Conservation (phyloP, 129 eudicot species). For the Pulicaria dysenterica region DNA sequence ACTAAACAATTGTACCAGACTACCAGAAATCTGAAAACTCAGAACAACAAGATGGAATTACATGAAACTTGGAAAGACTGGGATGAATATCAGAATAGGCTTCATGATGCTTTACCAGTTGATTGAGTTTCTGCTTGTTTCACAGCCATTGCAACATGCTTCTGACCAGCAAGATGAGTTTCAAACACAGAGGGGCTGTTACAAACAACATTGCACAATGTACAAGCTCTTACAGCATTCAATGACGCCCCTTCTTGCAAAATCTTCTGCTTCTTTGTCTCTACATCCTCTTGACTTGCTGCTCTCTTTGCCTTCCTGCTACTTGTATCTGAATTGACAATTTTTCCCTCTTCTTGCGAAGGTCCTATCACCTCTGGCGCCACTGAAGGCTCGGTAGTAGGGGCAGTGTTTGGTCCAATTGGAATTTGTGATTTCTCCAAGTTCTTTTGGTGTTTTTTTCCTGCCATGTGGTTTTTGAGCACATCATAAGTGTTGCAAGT, state of each 20-base stretch:
- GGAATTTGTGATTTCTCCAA: slow-evolving; percentile 22
- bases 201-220: slow-evolving; percentile 56
- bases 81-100: neutral
- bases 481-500: slow-evolving; percentile 22
- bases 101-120: slow-evolving; percentile 27
- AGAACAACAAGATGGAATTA: neutral
- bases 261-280: slow-evolving; percentile 47
- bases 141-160: slow-evolving; percentile 48
- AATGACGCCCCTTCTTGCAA: slow-evolving; percentile 33
- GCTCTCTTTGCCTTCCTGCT: slow-evolving; percentile 18
- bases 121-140: slow-evolving; percentile 33
- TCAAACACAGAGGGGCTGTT: slow-evolving; percentile 33
- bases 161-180: slow-evolving; percentile 50
- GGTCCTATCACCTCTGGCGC: slow-evolving; percentile 20
- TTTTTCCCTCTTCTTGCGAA: slow-evolving; percentile 12
- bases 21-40: neutral
- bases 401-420: slow-evolving; percentile 20
- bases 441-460: slow-evolving; percentile 37
- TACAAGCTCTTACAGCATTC: slow-evolving; percentile 35
- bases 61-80: neutral
- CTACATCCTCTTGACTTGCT: slow-evolving; percentile 29
- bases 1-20: neutral
- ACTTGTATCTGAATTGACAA: slow-evolving; percentile 4
- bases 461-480: slow-evolving; percentile 15
- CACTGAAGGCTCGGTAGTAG: slow-evolving; percentile 5